Conservation (phyloP, 2,329 filamentous ascomycete genomes). For the Ilyonectria robusta region DNA sequence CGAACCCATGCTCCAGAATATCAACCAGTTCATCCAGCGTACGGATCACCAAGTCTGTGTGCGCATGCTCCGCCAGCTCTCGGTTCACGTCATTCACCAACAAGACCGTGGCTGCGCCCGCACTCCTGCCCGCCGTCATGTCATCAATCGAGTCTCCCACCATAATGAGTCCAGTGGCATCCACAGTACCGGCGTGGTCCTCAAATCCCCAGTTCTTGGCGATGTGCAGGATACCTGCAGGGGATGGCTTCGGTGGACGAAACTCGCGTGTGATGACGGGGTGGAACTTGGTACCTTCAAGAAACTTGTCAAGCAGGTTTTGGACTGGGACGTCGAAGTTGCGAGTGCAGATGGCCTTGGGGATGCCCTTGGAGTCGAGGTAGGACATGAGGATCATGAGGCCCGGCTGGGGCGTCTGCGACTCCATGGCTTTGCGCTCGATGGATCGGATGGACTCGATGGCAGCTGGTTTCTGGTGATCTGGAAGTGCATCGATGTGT, state of each 20-base stretch:
- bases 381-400: constrained; percentile 85
- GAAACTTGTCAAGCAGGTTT: constrained; percentile 82
- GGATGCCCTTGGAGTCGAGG: constrained; percentile 76
- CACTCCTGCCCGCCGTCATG: constrained; percentile 86
- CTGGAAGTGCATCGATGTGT: constrained; percentile 83
- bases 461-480: constrained; percentile 71
- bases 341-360: constrained; percentile 91
- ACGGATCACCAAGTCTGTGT: constrained; percentile 82
- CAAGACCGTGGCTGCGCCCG: constrained; percentile 92
- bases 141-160: constrained; percentile 90
- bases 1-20: constrained; percentile 82
- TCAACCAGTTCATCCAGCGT: constrained; percentile 82
- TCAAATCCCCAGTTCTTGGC: constrained; percentile 79
- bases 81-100: constrained; percentile 86
- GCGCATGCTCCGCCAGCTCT: constrained; percentile 77
- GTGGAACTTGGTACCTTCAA: constrained; percentile 76
- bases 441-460: constrained; percentile 83
- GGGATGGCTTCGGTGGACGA: constrained; percentile 86
- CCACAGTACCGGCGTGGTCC: constrained; percentile 47
- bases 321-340: constrained; percentile 89
- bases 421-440: constrained; percentile 84
- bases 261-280: constrained; percentile 91
- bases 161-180: constrained; percentile 71
- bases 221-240: constrained; percentile 90
- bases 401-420: constrained; percentile 86